Base-by-base conservation (phyloP, 1,284 basidiomycete genomes). In the Pseudozyma pruni region DNA sequence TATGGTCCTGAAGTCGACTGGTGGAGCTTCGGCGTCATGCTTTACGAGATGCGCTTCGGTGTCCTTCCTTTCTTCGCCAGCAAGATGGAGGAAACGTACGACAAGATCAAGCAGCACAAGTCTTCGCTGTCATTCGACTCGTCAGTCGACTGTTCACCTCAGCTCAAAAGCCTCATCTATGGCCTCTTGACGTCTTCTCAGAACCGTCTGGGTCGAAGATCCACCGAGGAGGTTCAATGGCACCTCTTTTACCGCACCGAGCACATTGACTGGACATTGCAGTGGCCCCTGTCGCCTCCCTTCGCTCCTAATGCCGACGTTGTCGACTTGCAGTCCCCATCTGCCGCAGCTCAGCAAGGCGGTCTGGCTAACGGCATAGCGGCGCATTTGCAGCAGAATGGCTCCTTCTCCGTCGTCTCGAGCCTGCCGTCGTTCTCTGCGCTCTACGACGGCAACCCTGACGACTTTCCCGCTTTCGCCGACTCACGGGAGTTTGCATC, bases 1-100 rank as follows among this genome's bases (percentile, higher is more conserved):
- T 81, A 82, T 50, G 80, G 80, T 1, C 80, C 80, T 7, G 77
- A 78, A 37, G 69, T 78, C 39, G 80, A 82, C 49, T 82, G 78
- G 78, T 82, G 80, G 80, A 78, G 75, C 54, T 64, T 82, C 33
- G 80, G 80, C 23, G 66, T 80, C 29, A 70, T 81, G 52, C 53
- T 82, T 29, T 80, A 80, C 55, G 80, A 82, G 57, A 81, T 81
- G 78, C 60, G 66, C 4, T 79, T 63, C 55, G 79, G 78, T 11
- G 53, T 60, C 6, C 48, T 78, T 32, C 80, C 80, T 33, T 82
- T 82, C 56, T 79, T 75, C 41, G 74, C 79, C 14, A 72, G 70
- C 48, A 64, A 55, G 46, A 72, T 78, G 48, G 70, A 74, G 32
- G 76, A 76, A 35, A 76, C 79, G 9, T 79, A 75, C 54, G 67